Percentiles rank a stretch among this genome's conserved stretches.
These are phyloP conservation scores for Mangifera indica DNA, from an alignment of 345 rosid genomes.

Conservation along the genomic window DNA sequence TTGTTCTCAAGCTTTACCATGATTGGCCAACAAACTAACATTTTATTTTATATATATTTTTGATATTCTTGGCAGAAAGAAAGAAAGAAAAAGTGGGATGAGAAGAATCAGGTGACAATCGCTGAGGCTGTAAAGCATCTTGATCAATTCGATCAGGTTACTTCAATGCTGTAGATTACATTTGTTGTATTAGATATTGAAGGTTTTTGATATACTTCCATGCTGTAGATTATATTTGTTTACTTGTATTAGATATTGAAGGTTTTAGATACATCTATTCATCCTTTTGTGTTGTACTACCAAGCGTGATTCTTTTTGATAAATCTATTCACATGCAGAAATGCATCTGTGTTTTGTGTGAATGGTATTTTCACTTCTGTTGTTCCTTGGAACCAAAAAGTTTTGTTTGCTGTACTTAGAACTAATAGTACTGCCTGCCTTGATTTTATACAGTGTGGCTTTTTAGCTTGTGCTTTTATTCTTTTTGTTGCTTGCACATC, in stretches of 20 bases:
- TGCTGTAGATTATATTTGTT: slow-evolving; percentile 16
- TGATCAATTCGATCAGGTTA: slow-evolving; percentile 79
- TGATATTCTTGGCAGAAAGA: slow-evolving; percentile 52
- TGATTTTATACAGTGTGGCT: background rate
- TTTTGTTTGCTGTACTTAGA: background rate
- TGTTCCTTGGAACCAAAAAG: background rate
- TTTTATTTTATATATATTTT: no score
- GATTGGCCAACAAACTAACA: background rate
- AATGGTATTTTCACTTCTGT: background rate
- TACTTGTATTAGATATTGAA: background rate
- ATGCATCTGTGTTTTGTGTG: slow-evolving; percentile 14
- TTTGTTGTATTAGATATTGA: background rate
- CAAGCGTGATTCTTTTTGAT: background rate
- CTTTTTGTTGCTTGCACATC: background rate
- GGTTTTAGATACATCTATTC: slow-evolving; percentile 10
- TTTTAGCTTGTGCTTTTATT: slow-evolving; percentile 4
- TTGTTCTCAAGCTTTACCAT: slow-evolving; percentile 15
- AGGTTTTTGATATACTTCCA: background rate
- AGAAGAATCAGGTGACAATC: slow-evolving; percentile 80
- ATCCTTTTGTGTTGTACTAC: slow-evolving; percentile 3
- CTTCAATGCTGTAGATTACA: slow-evolving; percentile 14
- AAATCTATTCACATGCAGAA: background rate
- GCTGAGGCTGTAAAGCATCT: slow-evolving; percentile 74
- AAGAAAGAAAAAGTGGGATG: slow-evolving; percentile 86
- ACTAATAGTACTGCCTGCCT: background rate